phyloP scores from a whole-genome alignment of 2,329 filamentous ascomycete species.

The Fusarium sp. region DNA sequence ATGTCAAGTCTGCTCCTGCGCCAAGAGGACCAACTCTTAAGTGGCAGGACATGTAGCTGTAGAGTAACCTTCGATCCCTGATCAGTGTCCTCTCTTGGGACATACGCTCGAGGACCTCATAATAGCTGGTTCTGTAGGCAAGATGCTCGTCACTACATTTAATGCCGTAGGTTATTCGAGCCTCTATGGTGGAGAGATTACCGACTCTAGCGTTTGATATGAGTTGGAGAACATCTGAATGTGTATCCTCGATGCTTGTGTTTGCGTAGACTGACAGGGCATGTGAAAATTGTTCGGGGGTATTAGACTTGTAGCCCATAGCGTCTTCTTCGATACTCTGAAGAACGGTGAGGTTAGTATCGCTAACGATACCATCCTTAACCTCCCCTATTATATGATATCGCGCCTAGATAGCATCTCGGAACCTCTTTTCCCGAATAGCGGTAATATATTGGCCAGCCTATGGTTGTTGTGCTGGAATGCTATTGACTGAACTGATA shows the following conservation, averaged over 20 bases:
- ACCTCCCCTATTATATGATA: background rate
- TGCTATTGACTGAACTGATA: background rate
- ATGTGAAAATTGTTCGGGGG: background rate
- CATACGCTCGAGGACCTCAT: background rate
- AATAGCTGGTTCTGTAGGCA: background rate
- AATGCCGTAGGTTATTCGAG: too few relatives aligned
- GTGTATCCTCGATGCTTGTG: too few relatives aligned
- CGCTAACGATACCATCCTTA: background rate
- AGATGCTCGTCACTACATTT: too few relatives aligned
- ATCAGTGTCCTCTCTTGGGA: background rate
- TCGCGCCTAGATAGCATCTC: slow-evolving; percentile 3
- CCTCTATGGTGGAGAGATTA: too few relatives aligned
- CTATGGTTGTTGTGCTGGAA: background rate
- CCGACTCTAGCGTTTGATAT: too few relatives aligned
- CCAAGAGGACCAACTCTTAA: too few relatives aligned
- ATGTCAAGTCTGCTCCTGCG: too few relatives aligned
- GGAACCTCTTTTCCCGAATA: background rate
- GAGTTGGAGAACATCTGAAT: too few relatives aligned
- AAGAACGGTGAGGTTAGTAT: background rate
- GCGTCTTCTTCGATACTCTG: slow-evolving; percentile 5
- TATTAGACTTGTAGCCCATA: background rate
- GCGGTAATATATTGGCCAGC: background rate
- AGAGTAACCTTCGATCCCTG: too few relatives aligned
- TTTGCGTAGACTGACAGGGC: too few relatives aligned
- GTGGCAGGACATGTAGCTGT: too few relatives aligned